A percentile compares a stretch with the other conserved stretches of the same genome.
Evolutionary conservation across 495 filamentous ascomycete genomes (phyloP).

Genomic region (Hyaloscypha hepaticicola): DNA sequence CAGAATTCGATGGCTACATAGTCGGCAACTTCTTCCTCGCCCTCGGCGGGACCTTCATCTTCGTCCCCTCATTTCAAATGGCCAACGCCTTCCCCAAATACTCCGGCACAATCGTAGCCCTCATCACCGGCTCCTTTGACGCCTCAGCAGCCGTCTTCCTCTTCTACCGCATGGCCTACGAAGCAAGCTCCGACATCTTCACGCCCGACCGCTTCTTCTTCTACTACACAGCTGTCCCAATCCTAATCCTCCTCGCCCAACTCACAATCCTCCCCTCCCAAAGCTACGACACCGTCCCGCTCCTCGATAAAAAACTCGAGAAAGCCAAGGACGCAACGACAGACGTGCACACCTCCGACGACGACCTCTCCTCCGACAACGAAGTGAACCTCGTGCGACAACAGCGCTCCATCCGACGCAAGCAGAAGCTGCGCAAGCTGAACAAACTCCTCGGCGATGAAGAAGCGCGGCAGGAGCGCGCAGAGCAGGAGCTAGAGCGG

Average conservation of each 20-base stretch:
- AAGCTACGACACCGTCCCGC: slow-evolving; percentile 91
- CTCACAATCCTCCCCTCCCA: slow-evolving; percentile 70
- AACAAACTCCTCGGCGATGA: slow-evolving; percentile 45
- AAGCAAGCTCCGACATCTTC: slow-evolving; percentile 57
- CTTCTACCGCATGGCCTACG: slow-evolving; percentile 74
- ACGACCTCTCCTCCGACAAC: slow-evolving; percentile 36
- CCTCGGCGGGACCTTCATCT: slow-evolving; percentile 84
- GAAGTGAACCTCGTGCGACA: slow-evolving; percentile 54
- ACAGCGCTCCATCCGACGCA: slow-evolving; percentile 45
- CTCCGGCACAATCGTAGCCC: slow-evolving; percentile 80
- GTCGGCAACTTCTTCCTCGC: slow-evolving; percentile 78
- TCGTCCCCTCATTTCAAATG: slow-evolving; percentile 87
- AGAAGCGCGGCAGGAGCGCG: slow-evolving; percentile 43
- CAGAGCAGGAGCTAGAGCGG: slow-evolving; percentile 51
- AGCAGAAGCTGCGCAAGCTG: slow-evolving; percentile 39
- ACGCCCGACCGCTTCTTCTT: slow-evolving; percentile 73
- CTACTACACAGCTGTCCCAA: slow-evolving; percentile 70
- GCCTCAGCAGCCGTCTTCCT: slow-evolving; percentile 83
- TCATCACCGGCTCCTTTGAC: slow-evolving; percentile 88
- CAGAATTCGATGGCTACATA: slow-evolving; percentile 69
- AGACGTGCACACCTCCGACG: slow-evolving; percentile 42
- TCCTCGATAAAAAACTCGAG: slow-evolving; percentile 72
- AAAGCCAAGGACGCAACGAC: slow-evolving; percentile 36
- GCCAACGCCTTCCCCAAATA: slow-evolving; percentile 85
- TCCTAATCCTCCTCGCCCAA: slow-evolving; percentile 65